Base-by-base conservation (phyloP, 2,329 filamentous ascomycete genomes). In the Clathrospora elynae region DNA sequence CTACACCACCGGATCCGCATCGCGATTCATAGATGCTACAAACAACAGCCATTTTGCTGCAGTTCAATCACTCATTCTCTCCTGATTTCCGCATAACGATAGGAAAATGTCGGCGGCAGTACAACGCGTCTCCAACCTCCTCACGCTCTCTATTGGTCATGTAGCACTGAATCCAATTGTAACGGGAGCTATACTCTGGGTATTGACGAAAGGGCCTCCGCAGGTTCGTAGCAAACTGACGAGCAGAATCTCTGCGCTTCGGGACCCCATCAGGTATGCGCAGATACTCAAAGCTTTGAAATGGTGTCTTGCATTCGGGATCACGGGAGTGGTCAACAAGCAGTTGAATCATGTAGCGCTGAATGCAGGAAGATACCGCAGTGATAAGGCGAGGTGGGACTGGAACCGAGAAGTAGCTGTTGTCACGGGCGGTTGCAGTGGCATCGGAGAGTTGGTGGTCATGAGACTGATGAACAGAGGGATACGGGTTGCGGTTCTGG, bases 281-380 rank as follows among this genome's bases (percentile, higher is more conserved):
- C 46, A 35, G 10, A 38, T 67, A 24, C 33, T 65, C 14, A 63
- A 55, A 16, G 48, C 47, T 1, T 46, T 71, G 25, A 67, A 67
- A 28, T 55, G 53, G 55, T 51, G 67, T 12, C 46, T 70, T 12
- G 57, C 53, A 1, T 35, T 68, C 5, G 71, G 73, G 3, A 25
- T 73, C 2, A 42, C 59, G 33, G 54, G 49, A 51, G 54, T 43
- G 1, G 37, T 58, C 16, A 70, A 70, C 28, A 46, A 49, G 12
- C 46, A 52, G 20, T 49, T 70, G 4, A 71, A 68, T 20, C 46
- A 52, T 6, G 37, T 66, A 9, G 67, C 68, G 13, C 51, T 69
- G 16, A 70, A 76, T 61, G 66, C 70, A 30, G 75, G 70, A 59
- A 64, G 67, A 9, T 35, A 70, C 8, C 57, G 51, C 33, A 65